Conservation (phyloP, 495 filamentous ascomycete genomes). For the Cercophora scortea region DNA sequence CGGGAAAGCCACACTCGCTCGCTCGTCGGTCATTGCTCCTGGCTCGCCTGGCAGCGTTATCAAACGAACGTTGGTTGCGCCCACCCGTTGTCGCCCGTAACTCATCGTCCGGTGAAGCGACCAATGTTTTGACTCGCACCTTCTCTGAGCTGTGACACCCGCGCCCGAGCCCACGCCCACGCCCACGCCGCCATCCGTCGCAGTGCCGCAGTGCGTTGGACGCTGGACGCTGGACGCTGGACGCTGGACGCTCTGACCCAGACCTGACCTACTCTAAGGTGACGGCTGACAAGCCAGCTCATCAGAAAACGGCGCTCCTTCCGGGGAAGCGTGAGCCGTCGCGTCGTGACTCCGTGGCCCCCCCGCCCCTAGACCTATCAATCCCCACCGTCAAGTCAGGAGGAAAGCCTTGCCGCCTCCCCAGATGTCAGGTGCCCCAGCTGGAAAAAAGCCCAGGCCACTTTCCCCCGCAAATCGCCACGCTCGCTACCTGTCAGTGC, state of each 20-base stretch:
- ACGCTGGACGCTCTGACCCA: too few species aligned
- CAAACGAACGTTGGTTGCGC: too few species aligned
- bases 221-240: too few species aligned
- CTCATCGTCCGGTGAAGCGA: too few species aligned
- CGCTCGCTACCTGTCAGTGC: conserved; percentile 1
- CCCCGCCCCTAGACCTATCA: background rate
- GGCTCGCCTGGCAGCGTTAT: too few species aligned
- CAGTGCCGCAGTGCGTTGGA: too few species aligned
- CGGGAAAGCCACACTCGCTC: conserved; percentile 5
- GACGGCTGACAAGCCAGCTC: background rate
- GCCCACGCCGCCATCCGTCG: too few species aligned
- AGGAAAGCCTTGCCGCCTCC: conserved; percentile 23
- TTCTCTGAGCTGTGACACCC: too few species aligned
- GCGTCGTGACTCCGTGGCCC: background rate
- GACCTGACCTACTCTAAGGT: background rate
- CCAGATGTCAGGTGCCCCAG: conserved; percentile 21
- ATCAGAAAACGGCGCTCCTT: conserved; percentile 16
- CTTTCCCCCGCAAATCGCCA: conserved; percentile 27
- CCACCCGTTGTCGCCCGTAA: too few species aligned
- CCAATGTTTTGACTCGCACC: too few species aligned
- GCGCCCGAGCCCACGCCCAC: too few species aligned
- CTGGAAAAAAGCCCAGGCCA: conserved; percentile 10
- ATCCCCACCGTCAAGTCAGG: conserved; percentile 12
- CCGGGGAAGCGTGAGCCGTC: conserved; percentile 2
- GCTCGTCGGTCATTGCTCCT: too few species aligned